Conservation (phyloP, 2,329 filamentous ascomycete genomes). For the Fusarium domesticum region DNA sequence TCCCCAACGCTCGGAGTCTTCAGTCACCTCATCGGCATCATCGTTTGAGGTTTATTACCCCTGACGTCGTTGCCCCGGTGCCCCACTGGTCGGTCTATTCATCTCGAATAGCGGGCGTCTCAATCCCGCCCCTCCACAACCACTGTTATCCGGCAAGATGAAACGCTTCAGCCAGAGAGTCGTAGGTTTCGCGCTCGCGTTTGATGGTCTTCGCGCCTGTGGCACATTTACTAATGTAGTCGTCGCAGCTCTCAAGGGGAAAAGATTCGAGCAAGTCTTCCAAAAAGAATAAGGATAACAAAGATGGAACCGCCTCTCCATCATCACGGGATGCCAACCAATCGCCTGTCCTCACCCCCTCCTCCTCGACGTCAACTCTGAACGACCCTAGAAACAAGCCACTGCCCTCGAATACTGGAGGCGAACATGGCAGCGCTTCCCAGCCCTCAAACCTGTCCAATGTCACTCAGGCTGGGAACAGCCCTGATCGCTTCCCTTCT, state of each 20-base stretch:
- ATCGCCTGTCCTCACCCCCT: conserved; percentile 70
- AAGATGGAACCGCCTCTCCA: conserved; percentile 78
- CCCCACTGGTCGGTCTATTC: conserved; percentile 28
- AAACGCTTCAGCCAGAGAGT: conserved; percentile 97
- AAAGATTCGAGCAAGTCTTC: conserved; percentile 83
- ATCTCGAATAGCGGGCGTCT: conserved; percentile 28
- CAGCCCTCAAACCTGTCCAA: conserved; percentile 41
- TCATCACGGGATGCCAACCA: conserved; percentile 58
- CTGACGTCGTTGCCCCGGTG: conserved; percentile 34
- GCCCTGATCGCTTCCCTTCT: conserved; percentile 43
- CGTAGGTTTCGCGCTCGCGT: conserved; percentile 56
- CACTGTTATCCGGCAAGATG: conserved; percentile 61
- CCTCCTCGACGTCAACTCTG: conserved; percentile 83
- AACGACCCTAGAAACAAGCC: conserved; percentile 84
- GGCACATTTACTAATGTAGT: conserved; percentile 13
- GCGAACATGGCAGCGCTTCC: conserved; percentile 41
- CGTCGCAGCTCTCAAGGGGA: conserved; percentile 77
- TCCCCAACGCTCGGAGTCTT: conserved; percentile 14
- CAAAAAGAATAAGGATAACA: conserved; percentile 69
- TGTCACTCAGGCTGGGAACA: conserved; percentile 35
- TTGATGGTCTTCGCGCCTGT: background rate
- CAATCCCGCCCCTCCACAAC: conserved; percentile 26
- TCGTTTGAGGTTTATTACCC: conserved; percentile 24
- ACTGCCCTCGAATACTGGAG: conserved; percentile 55
- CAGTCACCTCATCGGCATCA: conserved; percentile 18